Evolutionary conservation across 768 basidiomycete species (phyloP).

Genomic region (Lactarius sp.): DNA sequence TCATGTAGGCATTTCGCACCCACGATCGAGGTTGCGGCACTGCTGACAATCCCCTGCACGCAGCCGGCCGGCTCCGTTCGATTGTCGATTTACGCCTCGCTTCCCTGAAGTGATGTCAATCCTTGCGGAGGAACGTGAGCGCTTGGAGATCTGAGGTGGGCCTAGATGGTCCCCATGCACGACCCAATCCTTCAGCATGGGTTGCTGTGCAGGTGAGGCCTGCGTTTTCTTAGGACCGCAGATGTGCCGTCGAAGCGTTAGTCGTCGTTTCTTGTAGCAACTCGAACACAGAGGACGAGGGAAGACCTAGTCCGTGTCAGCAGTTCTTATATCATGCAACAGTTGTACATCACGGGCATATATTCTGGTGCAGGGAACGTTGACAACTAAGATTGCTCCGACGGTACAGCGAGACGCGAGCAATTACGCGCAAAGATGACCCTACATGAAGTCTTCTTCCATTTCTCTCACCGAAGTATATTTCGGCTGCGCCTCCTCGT

Average conservation of each 20-base stretch:
- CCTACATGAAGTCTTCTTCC: slow-evolving; percentile 85
- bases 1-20: not conserved
- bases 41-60: not conserved
- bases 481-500: slow-evolving; percentile 41
- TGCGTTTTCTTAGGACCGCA: not conserved
- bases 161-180: not conserved
- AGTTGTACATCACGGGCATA: not conserved
- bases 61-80: slow-evolving; percentile 23
- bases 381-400: not conserved
- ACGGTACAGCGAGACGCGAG: not conserved
- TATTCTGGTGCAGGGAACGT: not conserved
- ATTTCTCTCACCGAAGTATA: slow-evolving; percentile 65
- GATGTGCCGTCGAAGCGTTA: not conserved
- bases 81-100: slow-evolving; percentile 24
- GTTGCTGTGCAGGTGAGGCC: not conserved
- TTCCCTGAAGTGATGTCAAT: slow-evolving; percentile 11
- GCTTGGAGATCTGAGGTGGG: not conserved
- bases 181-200: not conserved
- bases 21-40: not conserved
- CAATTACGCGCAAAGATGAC: not conserved
- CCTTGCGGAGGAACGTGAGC: slow-evolving; percentile 4
- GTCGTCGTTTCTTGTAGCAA: not conserved
- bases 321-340: not conserved
- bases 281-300: not conserved
- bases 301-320: not conserved